Evolutionary conservation across 2,329 filamentous ascomycete species (phyloP).

Genomic region (Fusarium bulbicola): DNA sequence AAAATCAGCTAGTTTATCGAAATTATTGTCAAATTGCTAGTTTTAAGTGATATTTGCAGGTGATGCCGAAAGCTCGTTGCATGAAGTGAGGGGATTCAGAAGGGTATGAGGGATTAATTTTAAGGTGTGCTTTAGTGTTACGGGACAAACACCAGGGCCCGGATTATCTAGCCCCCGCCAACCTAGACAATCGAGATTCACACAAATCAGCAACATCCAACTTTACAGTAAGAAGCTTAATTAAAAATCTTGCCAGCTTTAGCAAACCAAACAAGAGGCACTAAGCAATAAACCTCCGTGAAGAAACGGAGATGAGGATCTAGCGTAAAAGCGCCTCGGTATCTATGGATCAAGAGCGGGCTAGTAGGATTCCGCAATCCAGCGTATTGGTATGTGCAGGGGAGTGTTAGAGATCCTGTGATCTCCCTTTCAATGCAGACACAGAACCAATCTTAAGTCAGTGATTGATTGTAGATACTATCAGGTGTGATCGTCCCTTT

Average conservation of each 20-base stretch:
- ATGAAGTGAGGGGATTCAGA: not conserved
- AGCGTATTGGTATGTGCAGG: not conserved
- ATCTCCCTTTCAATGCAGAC: accelerated
- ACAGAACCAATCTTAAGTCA: not conserved
- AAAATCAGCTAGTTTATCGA: not conserved
- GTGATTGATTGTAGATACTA: not conserved
- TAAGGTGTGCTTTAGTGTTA: not conserved
- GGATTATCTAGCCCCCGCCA: not conserved
- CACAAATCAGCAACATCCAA: not conserved
- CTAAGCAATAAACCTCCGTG: not conserved
- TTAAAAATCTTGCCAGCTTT: not conserved
- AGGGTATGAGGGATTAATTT: not conserved
- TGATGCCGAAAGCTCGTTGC: not conserved
- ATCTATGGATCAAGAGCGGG: accelerated
- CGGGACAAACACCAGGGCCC: not conserved
- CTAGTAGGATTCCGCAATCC: accelerated
- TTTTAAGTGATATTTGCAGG: not conserved
- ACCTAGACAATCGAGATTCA: not conserved
- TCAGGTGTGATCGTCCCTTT: accelerated
- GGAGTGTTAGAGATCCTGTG: not conserved
- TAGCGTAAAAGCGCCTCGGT: not conserved
- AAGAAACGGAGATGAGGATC: not conserved
- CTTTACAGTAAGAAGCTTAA: not conserved
- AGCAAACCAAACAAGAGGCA: accelerated
- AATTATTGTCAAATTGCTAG: not conserved